Evolutionary conservation across 139 green algal species (phyloP).

Genomic region (Asterochloris sp.): DNA sequence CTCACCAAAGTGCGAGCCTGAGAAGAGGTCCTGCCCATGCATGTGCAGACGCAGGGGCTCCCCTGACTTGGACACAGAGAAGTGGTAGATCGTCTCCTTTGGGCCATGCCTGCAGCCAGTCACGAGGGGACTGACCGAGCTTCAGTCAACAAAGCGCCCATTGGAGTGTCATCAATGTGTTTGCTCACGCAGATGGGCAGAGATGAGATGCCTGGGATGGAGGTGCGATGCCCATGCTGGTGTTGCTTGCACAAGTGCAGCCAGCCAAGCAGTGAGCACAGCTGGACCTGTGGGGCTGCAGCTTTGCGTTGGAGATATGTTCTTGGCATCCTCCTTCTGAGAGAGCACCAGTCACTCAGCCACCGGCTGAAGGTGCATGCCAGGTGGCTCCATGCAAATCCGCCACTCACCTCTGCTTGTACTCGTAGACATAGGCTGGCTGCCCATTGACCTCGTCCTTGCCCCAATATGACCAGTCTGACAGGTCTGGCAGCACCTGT

Average conservation of each 20-base stretch:
- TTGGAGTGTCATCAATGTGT: neutral
- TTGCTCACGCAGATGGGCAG: neutral
- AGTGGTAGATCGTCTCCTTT: constrained; percentile 35
- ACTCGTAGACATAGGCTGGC: constrained; percentile 6
- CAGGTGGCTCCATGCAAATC: neutral
- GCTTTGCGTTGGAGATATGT: too few species aligned
- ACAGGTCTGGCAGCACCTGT: constrained; percentile 21
- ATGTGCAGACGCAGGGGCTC: constrained; percentile 39
- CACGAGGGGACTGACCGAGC: neutral
- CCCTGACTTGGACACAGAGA: constrained; percentile 17
- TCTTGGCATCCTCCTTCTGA: neutral
- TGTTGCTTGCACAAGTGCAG: neutral
- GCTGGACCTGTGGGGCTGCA: neutral
- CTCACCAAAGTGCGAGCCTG: constrained; percentile 39
- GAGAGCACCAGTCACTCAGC: neutral
- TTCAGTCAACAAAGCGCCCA: neutral
- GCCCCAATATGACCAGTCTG: constrained; percentile 11
- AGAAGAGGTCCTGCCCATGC: constrained; percentile 37
- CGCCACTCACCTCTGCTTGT: constrained; percentile 10
- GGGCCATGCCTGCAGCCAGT: constrained; percentile 25
- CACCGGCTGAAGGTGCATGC: neutral
- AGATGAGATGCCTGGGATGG: neutral
- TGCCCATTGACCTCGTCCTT: constrained; percentile 1
- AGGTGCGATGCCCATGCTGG: neutral
- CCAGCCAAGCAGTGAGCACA: too few species aligned